Base-by-base conservation (phyloP, 108 stramenopile genomes). In the Cyclotella choctawhatcheeana region DNA sequence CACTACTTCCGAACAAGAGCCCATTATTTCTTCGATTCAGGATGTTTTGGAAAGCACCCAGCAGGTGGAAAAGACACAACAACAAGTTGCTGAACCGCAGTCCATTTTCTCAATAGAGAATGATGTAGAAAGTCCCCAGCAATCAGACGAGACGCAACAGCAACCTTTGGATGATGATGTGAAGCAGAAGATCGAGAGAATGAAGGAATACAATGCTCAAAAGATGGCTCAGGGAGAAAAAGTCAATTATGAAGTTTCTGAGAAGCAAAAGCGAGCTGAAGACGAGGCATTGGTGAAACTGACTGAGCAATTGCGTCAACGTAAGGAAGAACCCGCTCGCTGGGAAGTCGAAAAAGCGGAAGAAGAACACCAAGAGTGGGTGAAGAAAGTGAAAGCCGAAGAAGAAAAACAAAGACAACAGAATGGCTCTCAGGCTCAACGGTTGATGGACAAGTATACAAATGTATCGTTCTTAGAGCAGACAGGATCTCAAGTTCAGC, bases 381-480 rank as follows among this genome's bases (percentile, higher is more conserved):
- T n/a, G n/a, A n/a, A 60, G 37, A 35, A 60, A 40, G 21, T 20
- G 37, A n/a, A n/a, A n/a, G 59, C n/a, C 22, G 59, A 60, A 21
- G 37, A 60, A 22, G 59, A 21, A 24, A 60, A 60, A 22, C 37
- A 21, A 24, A 60, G 59, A 21, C 20, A 43, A 22, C 20, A 13
- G n/a, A 60, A 60, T 43, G 20, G 22, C 20, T 56, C 55, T 10
- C 10, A 16, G 16, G 29, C 55, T 27, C 17, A 56, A n/a, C 29
- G 31, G 29, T 29, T 56, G 55, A 27, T 56, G 10, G 16, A 1
- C 4, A 56, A 56, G 55, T 56, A 56, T 56, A 0, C 31, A 13
- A 29, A n/a, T 30, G 55, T 56, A 30, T 30, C 55, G 1, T 56
- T 56, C 20, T 3, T 7, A 30, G 55, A 56, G 27, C 55, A 56